Evolutionary conservation across 2,329 filamentous ascomycete genomes (phyloP).

Genomic region (Didymella exigua): DNA sequence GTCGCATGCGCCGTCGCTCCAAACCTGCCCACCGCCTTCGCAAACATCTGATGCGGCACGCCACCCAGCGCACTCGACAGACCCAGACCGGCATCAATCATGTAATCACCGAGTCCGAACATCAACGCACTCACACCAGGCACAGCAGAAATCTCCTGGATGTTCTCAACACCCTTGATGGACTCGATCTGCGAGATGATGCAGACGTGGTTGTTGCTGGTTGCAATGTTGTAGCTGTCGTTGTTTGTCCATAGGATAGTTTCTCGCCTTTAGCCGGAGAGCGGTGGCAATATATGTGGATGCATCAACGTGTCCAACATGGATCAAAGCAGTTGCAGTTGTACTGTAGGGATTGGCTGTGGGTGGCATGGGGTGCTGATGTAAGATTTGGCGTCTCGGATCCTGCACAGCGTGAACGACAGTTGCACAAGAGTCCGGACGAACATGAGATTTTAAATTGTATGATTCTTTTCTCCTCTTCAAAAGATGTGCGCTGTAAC

Average conservation of each 20-base stretch:
- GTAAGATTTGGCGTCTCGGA: constrained; percentile 2
- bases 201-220: constrained; percentile 33
- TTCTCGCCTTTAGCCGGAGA: background rate
- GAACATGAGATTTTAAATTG: background rate
- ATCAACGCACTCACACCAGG: constrained; percentile 32
- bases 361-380: background rate
- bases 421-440: background rate
- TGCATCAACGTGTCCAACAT: background rate
- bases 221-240: constrained; percentile 32
- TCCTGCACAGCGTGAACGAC: background rate
- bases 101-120: constrained; percentile 35
- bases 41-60: constrained; percentile 24
- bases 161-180: constrained; percentile 33
- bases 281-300: background rate
- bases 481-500: background rate
- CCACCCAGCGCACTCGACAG: constrained; percentile 20
- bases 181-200: constrained; percentile 38
- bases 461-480: background rate
- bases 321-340: background rate
- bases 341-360: background rate
- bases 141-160: constrained; percentile 35
- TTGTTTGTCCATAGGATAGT: background rate
- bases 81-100: constrained; percentile 34
- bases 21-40: constrained; percentile 29
- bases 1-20: constrained; percentile 29